Evolutionary conservation across 306 rosid species (phyloP), one percentile per base, ranked within the genome.

Genomic region (Quercus engelmannii): DNA sequence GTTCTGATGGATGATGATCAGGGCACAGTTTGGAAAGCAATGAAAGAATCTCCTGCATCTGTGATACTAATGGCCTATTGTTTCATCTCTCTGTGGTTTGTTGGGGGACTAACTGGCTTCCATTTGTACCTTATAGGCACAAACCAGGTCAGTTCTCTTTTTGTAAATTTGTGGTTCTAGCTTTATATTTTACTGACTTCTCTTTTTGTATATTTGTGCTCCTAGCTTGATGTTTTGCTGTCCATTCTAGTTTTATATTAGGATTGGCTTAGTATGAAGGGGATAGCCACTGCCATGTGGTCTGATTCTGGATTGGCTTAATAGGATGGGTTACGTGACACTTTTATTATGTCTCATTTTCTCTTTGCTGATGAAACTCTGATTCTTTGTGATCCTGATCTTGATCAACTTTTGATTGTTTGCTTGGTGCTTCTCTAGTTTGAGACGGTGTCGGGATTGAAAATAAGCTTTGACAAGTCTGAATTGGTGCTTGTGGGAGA

Each of bases 91-190:
- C 83, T 92, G 56, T 94, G 97, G 98, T 94, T 94, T 83, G 97
- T 94, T 82, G 98, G 97, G 81, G 98, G 98, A 68, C 85, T 94
- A 74, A 92, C 97, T 35, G 97, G 96, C 79, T 94, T 92, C 82
- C 98, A 94, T 84, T 75, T 89, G 82, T 94, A 94, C 90, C 97
- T 94, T 33, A 90, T 91, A 73, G 92, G 93, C 81, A 84, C 93
- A 79, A 92, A 94, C 79, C 97, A 94, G 97, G 98, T 94, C 61
- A 75, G 94, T 86, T 54, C 55, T 69, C 69, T 76, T 21, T 76
- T 69, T 75, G 67, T 17, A 69, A 55, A 20, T 75, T 82, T 86
- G 63, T 72, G 62, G 33, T 81, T 82, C 75, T 64, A 57, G 68
- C 71, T 55, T 65, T 76, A 57, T 68, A 64, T 74, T 79, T 33